phyloP scores from a whole-genome alignment of 73 alveolate species.

The Paramecium sonneborni region DNA sequence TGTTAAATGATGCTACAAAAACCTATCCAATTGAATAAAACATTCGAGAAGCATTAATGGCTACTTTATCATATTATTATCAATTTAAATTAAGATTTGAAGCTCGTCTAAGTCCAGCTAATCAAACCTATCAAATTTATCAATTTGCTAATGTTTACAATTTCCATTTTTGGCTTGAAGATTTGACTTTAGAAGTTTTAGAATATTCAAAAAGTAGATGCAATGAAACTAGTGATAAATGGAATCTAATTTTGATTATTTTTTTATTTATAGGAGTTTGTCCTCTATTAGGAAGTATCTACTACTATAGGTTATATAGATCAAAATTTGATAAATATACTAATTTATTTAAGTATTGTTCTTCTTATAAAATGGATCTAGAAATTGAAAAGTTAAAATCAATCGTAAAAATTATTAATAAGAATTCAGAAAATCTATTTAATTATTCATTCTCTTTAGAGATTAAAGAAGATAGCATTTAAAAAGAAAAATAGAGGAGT shows the following conservation, averaged over 20 bases:
- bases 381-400: background rate
- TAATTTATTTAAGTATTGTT: background rate
- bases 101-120: slow-evolving; percentile 1
- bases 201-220: slow-evolving; percentile 26
- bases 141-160: slow-evolving; percentile 39
- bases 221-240: background rate
- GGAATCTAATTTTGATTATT: background rate
- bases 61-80: background rate
- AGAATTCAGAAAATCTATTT: background rate
- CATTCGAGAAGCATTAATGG: slow-evolving; percentile 11
- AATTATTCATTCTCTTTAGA: background rate
- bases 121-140: slow-evolving; percentile 6
- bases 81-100: slow-evolving; percentile 1
- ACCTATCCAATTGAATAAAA: background rate
- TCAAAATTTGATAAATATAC: background rate
- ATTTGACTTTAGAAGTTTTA: background rate
- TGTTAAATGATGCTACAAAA: background rate
- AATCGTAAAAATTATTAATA: background rate
- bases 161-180: slow-evolving; percentile 37
- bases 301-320: background rate
- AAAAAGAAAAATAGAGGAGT: background rate
- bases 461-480: background rate
- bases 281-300: background rate
- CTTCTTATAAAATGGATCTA: background rate
- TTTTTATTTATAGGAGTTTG: background rate